Evolutionary conservation across 2,329 filamentous ascomycete genomes (phyloP).

Genomic region (Nemania serpens): DNA sequence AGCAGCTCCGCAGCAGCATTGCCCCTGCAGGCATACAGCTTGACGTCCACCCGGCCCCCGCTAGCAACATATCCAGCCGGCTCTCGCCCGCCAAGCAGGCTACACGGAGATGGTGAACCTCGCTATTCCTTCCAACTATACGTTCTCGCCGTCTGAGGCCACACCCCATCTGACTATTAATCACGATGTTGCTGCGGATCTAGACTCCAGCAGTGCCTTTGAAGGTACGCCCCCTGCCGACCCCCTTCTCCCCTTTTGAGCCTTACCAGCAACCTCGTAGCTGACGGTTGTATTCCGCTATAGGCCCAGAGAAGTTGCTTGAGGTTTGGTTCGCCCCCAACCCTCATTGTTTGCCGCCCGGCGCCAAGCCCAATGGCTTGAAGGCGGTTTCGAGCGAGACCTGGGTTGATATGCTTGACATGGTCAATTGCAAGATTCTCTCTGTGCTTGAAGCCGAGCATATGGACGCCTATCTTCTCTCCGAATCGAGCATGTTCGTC

Average conservation of each 20-base stretch:
- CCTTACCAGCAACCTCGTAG: no score
- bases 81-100: constrained; percentile 32
- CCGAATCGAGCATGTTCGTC: constrained; percentile 99
- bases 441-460: constrained; percentile 92
- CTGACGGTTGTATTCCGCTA: constrained; percentile 20
- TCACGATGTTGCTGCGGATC: constrained; percentile 86
- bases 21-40: constrained; percentile 31
- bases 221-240: constrained; percentile 64
- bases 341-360: constrained; percentile 70
- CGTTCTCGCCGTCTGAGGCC: constrained; percentile 78
- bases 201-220: constrained; percentile 95
- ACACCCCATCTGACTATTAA: constrained; percentile 96
- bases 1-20: constrained; percentile 53
- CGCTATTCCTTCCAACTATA: constrained; percentile 79
- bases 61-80: constrained; percentile 3
- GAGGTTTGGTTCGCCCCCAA: constrained; percentile 97
- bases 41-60: constrained; percentile 24
- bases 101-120: constrained; percentile 78
- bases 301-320: constrained; percentile 92
- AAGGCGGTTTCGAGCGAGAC: constrained; percentile 82
- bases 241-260: neutral
- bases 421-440: constrained; percentile 98
- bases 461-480: constrained; percentile 94
- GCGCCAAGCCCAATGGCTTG: constrained; percentile 74
- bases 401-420: constrained; percentile 96